Conservation (phyloP, 1,139 yeast genomes). For the Yamadazyma diddensiae region DNA sequence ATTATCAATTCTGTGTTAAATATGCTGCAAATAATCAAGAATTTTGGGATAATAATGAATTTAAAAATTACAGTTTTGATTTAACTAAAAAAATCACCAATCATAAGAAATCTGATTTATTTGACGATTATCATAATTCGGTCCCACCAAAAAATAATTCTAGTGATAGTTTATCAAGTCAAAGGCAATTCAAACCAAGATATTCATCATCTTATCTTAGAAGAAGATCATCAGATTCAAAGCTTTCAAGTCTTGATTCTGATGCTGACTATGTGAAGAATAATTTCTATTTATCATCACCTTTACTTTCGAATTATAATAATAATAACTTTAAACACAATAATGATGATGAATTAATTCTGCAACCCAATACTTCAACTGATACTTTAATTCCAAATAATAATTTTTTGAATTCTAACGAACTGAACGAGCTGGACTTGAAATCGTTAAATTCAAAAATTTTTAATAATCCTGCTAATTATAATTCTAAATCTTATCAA, state of each 20-base stretch:
- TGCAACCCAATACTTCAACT: conserved; percentile 9
- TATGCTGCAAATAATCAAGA: conserved; percentile 50
- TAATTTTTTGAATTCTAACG: conserved; percentile 7
- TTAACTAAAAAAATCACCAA: conserved; percentile 7
- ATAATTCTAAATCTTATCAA: conserved; percentile 63
- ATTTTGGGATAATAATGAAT: conserved; percentile 75
- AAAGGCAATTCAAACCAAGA: conserved; percentile 26
- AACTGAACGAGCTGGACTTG: conserved; percentile 8
- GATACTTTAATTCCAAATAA: conserved; percentile 8
- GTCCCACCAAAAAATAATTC: conserved; percentile 4
- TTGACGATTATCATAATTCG: no score
- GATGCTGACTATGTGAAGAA: conserved; percentile 35
- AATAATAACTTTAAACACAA: conserved; percentile 7
- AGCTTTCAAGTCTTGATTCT: conserved; percentile 17
- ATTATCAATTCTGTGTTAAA: conserved; percentile 54
- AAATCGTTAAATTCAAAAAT: conserved; percentile 9
- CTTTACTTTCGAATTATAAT: conserved; percentile 28
- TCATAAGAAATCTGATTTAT: no score
- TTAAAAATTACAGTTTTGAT: conserved; percentile 53
- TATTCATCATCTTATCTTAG: conserved; percentile 40
- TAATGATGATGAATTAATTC: conserved; percentile 4
- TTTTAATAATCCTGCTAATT: conserved; percentile 8
- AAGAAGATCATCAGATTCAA: conserved; percentile 33
- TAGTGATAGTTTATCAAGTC: conserved; percentile 4
- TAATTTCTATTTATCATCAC: conserved; percentile 39